Evolutionary conservation across 768 basidiomycete genomes (phyloP).

Genomic region (Tephrocybe sp.): DNA sequence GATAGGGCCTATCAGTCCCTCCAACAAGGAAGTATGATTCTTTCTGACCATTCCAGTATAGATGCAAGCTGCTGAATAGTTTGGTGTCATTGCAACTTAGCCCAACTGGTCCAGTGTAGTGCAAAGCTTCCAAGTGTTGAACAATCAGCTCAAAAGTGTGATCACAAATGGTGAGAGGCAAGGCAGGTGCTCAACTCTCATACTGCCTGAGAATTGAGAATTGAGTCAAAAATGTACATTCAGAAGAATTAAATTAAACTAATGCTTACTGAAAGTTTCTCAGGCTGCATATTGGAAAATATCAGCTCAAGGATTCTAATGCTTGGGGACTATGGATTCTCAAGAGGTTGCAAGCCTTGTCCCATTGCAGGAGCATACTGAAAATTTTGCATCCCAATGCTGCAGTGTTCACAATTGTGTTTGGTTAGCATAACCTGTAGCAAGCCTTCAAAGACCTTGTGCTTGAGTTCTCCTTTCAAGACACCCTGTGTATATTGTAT

Average conservation of each 20-base stretch:
- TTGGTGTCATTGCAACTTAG: background rate
- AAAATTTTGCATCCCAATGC: conserved; percentile 28
- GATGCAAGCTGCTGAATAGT: background rate
- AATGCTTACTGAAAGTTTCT: background rate
- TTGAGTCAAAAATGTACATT: background rate
- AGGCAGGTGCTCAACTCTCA: background rate
- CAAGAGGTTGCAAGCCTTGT: conserved; percentile 11
- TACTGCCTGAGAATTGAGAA: background rate
- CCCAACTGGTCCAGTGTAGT: background rate
- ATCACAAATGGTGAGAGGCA: background rate
- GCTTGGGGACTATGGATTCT: conserved; percentile 18
- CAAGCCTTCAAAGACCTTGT: conserved; percentile 21
- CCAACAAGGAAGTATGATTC: background rate
- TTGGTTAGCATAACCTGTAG: conserved; percentile 19
- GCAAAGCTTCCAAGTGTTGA: background rate
- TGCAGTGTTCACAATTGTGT: conserved; percentile 17
- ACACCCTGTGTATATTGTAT: conserved; percentile 12
- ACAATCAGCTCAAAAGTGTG: background rate
- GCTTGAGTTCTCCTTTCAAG: conserved; percentile 9
- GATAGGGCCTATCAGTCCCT: background rate
- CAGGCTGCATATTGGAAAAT: conserved; percentile 6
- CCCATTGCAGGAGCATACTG: conserved; percentile 19
- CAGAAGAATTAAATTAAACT: background rate
- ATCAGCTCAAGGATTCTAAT: conserved; percentile 13
- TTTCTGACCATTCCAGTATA: background rate